Conservation (phyloP, 2,329 filamentous ascomycete genomes). For the Ophiostoma triangulosporum region DNA sequence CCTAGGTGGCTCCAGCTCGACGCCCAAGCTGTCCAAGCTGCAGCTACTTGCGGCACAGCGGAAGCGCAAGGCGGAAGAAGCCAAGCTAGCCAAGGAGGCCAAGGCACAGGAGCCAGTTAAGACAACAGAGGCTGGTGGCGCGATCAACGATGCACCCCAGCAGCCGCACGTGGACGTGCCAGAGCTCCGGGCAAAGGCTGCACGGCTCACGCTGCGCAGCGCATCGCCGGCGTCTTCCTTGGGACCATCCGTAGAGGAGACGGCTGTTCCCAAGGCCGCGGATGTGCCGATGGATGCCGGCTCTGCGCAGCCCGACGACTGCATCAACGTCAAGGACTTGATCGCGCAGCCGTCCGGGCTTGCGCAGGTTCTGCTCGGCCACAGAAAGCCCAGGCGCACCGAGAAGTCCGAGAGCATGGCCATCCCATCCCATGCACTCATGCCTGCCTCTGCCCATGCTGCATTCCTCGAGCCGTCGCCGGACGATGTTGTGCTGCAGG, state of each 20-base stretch:
- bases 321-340: slow-evolving; percentile 1
- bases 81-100: slow-evolving; percentile 23
- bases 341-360: slow-evolving; percentile 38
- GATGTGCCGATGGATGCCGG: not conserved
- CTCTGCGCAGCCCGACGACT: not conserved
- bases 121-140: not conserved
- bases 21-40: slow-evolving; percentile 74
- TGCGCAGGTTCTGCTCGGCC: slow-evolving; percentile 38
- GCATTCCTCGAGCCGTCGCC: slow-evolving; percentile 78
- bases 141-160: not conserved
- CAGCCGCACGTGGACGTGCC: slow-evolving; percentile 11
- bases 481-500: slow-evolving; percentile 76
- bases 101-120: not conserved
- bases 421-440: not conserved
- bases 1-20: slow-evolving; percentile 56
- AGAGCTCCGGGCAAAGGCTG: slow-evolving; percentile 16
- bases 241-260: not conserved
- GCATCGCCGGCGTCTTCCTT: not conserved
- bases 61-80: slow-evolving; percentile 67
- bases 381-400: slow-evolving; percentile 17
- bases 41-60: slow-evolving; percentile 78
- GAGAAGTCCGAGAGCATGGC: slow-evolving; percentile 1
- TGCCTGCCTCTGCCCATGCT: slow-evolving; percentile 27
- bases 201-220: slow-evolving; percentile 9
- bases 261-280: not conserved